A percentile compares a stretch with the other conserved stretches of the same genome.
Evolutionary conservation across 768 basidiomycete species (phyloP).

Genomic region (Collybia sp.): DNA sequence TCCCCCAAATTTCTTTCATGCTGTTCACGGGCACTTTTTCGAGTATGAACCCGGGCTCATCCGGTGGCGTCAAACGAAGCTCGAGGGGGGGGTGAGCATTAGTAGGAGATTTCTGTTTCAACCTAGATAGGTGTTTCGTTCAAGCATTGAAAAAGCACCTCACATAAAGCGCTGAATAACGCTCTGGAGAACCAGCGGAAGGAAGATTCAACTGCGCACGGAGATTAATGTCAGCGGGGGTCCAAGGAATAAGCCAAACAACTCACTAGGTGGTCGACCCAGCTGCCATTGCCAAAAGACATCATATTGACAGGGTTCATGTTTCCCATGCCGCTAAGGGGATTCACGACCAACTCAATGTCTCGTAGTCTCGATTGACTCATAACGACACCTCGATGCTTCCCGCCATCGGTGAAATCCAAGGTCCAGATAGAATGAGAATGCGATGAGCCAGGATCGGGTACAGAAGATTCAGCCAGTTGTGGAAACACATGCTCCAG

Average conservation of each 20-base stretch:
- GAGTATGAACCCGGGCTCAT: constrained; percentile 73
- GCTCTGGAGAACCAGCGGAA: constrained; percentile 44
- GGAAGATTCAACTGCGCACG: constrained; percentile 50
- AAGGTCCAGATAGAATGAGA: constrained; percentile 56
- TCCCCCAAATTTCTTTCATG: constrained; percentile 69
- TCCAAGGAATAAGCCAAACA: background rate
- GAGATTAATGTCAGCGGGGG: background rate
- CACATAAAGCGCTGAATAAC: constrained; percentile 68
- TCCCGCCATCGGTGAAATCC: constrained; percentile 61
- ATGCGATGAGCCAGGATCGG: constrained; percentile 12
- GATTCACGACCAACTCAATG: constrained; percentile 61
- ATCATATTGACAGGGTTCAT: constrained; percentile 37
- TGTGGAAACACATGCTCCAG: constrained; percentile 52
- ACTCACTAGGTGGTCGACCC: constrained; percentile 63
- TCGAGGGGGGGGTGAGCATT: constrained; percentile 65
- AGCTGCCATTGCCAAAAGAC: constrained; percentile 48
- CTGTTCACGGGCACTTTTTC: constrained; percentile 68
- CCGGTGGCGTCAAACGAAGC: constrained; percentile 60
- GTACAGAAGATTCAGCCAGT: constrained; percentile 23
- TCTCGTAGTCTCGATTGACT: constrained; percentile 71
- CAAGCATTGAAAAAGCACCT: constrained; percentile 17
- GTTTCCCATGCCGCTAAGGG: constrained; percentile 43
- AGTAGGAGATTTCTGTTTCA: constrained; percentile 57
- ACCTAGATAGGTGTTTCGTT: background rate
- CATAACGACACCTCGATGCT: constrained; percentile 57